phyloP scores from a whole-genome alignment of 2,329 filamentous ascomycete genomes.

The Hymenoscyphus fructigenus region DNA sequence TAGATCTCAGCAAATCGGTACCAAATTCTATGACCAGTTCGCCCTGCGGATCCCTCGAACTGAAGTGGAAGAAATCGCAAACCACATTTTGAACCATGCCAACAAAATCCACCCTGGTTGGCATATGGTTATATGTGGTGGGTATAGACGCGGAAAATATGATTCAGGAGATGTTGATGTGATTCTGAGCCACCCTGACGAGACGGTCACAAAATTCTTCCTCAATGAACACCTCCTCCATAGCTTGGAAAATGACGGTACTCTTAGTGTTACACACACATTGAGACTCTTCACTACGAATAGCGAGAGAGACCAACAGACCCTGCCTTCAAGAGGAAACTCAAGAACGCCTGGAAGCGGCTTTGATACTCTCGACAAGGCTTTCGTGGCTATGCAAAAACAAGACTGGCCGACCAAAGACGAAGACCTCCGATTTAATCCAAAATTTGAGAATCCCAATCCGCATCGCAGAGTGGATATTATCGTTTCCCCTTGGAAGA shows the following conservation, averaged over 20 bases:
- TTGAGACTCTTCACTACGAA: constrained; percentile 68
- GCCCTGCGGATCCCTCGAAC: constrained; percentile 64
- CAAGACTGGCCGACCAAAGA: constrained; percentile 48
- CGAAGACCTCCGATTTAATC: constrained; percentile 31
- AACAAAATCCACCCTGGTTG: constrained; percentile 57
- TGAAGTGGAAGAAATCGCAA: constrained; percentile 71
- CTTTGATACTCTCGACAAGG: constrained; percentile 90
- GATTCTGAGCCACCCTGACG: constrained; percentile 75
- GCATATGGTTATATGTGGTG: constrained; percentile 63
- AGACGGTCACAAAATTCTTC: constrained; percentile 66
- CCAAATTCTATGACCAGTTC: constrained; percentile 93
- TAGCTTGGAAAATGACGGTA: constrained; percentile 60
- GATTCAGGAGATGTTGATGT: constrained; percentile 81
- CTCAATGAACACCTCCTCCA: constrained; percentile 66
- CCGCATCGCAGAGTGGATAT: constrained; percentile 87
- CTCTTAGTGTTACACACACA: constrained; percentile 74
- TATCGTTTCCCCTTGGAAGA: constrained; percentile 85
- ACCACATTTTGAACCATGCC: constrained; percentile 65
- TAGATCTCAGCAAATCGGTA: constrained; percentile 85
- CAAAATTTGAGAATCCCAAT: constrained; percentile 60
- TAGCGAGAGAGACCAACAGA: constrained; percentile 68
- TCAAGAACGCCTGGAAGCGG: constrained; percentile 46
- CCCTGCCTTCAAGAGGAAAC: constrained; percentile 52
- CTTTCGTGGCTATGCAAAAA: constrained; percentile 88
- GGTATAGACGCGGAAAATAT: constrained; percentile 64